These are phyloP conservation scores for Agapanthus africanus DNA, from an alignment of 106 monocot species.

Conservation along the genomic window DNA sequence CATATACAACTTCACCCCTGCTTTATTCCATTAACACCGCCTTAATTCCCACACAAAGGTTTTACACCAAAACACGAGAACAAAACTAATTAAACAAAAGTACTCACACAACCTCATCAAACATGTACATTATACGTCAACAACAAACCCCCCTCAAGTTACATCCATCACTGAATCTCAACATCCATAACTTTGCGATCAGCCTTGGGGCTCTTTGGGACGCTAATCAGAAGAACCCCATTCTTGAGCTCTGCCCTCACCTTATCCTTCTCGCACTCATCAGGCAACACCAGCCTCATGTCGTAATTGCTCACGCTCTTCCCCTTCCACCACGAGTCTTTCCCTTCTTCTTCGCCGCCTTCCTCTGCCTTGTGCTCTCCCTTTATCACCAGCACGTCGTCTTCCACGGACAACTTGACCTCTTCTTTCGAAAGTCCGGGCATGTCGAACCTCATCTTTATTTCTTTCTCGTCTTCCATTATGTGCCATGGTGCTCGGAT, in stretches of 20 bases:
- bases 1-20: no score
- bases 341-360: slow-evolving; percentile 10
- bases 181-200: slow-evolving; percentile 57
- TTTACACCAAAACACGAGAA: no score
- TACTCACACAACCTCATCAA: no score
- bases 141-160: no score
- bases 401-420: slow-evolving; percentile 64
- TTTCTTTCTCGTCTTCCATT: slow-evolving; percentile 55
- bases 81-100: no score
- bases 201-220: slow-evolving; percentile 35
- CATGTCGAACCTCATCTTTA: slow-evolving; percentile 83
- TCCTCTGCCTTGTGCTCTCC: slow-evolving; percentile 35
- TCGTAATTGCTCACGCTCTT: slow-evolving; percentile 43
- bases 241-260: slow-evolving; percentile 73
- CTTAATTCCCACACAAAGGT: no score
- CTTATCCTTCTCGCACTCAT: slow-evolving; percentile 54
- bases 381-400: slow-evolving; percentile 57
- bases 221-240: slow-evolving; percentile 50
- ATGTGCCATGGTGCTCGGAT: slow-evolving; percentile 58
- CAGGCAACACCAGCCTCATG: slow-evolving; percentile 48
- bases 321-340: slow-evolving; percentile 28
- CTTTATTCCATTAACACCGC: no score
- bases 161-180: slow-evolving; percentile 19
- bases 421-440: slow-evolving; percentile 73
- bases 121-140: no score